Evolutionary conservation across 2,329 filamentous ascomycete genomes (phyloP), one percentile per base, ranked within the genome.

Genomic region (Fusarium paranaense): DNA sequence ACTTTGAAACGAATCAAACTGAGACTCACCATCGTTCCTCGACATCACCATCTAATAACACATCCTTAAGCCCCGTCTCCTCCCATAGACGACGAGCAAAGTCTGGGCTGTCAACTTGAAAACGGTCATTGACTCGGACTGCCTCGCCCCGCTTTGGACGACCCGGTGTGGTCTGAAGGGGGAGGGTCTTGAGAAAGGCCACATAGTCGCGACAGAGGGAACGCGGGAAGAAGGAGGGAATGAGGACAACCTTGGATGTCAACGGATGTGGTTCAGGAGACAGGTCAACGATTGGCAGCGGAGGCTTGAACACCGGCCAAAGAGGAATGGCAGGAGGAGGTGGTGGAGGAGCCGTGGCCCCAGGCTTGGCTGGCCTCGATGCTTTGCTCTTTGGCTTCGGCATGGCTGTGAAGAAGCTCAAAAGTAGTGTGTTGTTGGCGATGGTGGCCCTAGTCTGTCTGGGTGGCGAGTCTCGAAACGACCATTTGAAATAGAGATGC

Each of bases 81-180:
- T 88, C 87, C 95, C 95, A 98, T 16, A 98, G 82, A 64, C 88
- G 86, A 77, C 90, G 87, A 0, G 95, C 94, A 81, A 98, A 97
- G 0, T 74, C 82, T 32, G 89, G 83, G 83, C 98, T 95, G 32
- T 95, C 86, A 22, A 97, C 85, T 83, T 97, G 94, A 77, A 93
- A 97, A 13, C 96, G 91, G 81, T 98, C 96, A 81, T 98, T 98
- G 56, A 98, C 93, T 38, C 96, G 89, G 9, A 94, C 88, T 1
- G 95, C 95, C 64, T 97, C 92, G 57, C 94, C 94, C 70, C 90
- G 91, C 81, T 94, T 96, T 2, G 94, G 94, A 70, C 90, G 91
- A 0, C 90, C 91, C 0, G 94, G 94, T 0, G 94, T 97, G 1
- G 94, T 97, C 52, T 88, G 89, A 54, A 97, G 84, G 0, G 94